phyloP scores from a whole-genome alignment of 768 basidiomycete species.

The Boletus speciosus region DNA sequence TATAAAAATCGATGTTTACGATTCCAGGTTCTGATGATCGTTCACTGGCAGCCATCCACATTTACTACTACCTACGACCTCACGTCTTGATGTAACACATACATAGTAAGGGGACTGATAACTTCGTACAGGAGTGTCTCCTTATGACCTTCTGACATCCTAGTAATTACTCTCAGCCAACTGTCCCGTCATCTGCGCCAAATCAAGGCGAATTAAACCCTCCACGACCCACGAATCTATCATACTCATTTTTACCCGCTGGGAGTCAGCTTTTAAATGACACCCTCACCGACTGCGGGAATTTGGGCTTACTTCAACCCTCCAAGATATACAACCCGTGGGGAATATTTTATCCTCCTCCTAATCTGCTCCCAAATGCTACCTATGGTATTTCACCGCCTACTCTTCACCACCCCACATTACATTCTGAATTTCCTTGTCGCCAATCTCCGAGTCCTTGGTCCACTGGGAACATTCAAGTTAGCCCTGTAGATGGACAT shows the following conservation, averaged over 20 bases:
- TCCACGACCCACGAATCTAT: neutral
- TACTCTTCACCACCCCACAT: neutral
- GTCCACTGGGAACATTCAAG: neutral
- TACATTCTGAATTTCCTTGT: neutral
- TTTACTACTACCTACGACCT: neutral
- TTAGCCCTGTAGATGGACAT: slow-evolving; percentile 1
- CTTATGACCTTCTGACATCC: neutral
- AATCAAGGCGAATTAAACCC: neutral
- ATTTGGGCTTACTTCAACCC: neutral
- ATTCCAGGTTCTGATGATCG: slow-evolving; percentile 4
- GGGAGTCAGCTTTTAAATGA: neutral
- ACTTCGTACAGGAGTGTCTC: neutral
- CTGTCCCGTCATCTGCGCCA: neutral
- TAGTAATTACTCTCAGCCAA: slow-evolving; percentile 5
- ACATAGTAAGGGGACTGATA: slow-evolving; percentile 9
- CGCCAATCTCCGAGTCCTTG: neutral
- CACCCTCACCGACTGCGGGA: neutral
- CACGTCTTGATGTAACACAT: neutral
- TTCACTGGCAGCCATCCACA: slow-evolving; percentile 2
- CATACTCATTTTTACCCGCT: neutral
- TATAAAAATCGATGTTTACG: neutral
- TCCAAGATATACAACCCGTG: slow-evolving; percentile 7
- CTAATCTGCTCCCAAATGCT: neutral
- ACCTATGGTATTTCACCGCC: neutral
- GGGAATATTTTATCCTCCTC: neutral